Percentiles rank a stretch among this genome's conserved stretches.
phyloP scores from a whole-genome alignment of 306 rosid genomes.

The Citrullus amarus region DNA sequence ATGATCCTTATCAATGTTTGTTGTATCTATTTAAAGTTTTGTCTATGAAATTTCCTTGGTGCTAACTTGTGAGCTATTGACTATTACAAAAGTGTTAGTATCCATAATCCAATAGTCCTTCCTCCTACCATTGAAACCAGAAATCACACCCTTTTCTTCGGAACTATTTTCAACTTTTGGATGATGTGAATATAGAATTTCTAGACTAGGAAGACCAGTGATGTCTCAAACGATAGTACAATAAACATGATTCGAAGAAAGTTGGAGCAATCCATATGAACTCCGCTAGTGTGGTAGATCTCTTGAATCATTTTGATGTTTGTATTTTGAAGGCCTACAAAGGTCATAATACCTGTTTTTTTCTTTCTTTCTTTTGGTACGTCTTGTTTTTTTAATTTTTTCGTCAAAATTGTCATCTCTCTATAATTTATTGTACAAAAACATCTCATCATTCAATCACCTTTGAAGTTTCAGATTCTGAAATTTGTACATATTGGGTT shows the following conservation, averaged over 20 bases:
- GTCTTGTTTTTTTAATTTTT: not conserved
- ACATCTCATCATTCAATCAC: slow-evolving; percentile 4
- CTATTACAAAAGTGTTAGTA: not conserved
- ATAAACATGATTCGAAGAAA: not conserved
- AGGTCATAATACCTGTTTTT: not conserved
- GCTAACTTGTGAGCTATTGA: slow-evolving; percentile 4
- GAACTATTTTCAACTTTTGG: not conserved
- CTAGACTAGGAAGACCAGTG: not conserved
- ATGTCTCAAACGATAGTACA: not conserved
- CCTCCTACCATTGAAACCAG: not conserved
- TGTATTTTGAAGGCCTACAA: not conserved
- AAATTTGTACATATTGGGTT: not conserved
- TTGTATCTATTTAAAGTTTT: slow-evolving; percentile 6
- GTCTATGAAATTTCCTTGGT: not conserved
- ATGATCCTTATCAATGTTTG: slow-evolving; percentile 23
- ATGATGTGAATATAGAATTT: not conserved
- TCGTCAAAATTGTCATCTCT: not conserved
- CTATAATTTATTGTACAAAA: not conserved
- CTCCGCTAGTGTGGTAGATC: not conserved
- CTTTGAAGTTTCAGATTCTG: not conserved
- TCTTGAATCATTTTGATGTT: not conserved
- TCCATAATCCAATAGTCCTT: not conserved
- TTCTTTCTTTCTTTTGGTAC: not conserved
- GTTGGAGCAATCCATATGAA: not conserved
- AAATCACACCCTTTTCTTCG: not conserved